Base-by-base conservation (phyloP, 1,284 basidiomycete genomes). In the Microstroma glucosiphilum region DNA sequence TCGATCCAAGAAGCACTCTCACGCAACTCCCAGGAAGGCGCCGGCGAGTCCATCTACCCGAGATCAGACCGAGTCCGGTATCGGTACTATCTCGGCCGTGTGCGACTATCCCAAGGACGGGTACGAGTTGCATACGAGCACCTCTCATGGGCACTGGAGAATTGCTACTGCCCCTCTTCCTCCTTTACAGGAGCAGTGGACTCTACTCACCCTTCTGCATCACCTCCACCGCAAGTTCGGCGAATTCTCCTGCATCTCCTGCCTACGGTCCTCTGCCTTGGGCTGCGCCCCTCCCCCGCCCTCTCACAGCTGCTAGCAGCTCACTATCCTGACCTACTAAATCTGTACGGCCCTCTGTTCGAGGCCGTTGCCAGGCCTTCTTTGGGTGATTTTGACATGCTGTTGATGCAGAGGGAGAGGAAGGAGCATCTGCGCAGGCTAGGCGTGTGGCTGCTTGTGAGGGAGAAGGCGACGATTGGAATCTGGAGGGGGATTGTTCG, bases 401-500 rank as follows among this genome's bases (percentile, higher is more conserved):
- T 26, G 3, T 19, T 54, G 51, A 6, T 6, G 13, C 21, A 23
- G 21, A 21, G 51, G 15, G 21, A 54, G 13, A 2, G 51, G 13
- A 54, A 54, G 59, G 69, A 76, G 23, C 80, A 77, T 75, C 76
- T 80, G 58, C 60, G 77, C 8, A 60, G 62, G 0, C 69, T 71
- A 53, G 80, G 80, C 3, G 76, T 80, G 46, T 81, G 80, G 64
- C 66, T 81, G 21, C 60, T 81, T 6, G 57, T 82, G 43, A 56
- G 69, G 25, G 81, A 82, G 43, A 81, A 81, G 65, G 68, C 80
- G 25, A 76, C 80, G 65, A 69, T 78, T 25, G 68, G 80, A 7
- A 74, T 79, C 19, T 82, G 81, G 81, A 72, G 81, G n/a, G 81
- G 81, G 57, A 62, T 82, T 26, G 67, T 76, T 26, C 68, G 79